Base-by-base conservation (phyloP, 2,329 filamentous ascomycete genomes). In the Pseudomassariella vexata region DNA sequence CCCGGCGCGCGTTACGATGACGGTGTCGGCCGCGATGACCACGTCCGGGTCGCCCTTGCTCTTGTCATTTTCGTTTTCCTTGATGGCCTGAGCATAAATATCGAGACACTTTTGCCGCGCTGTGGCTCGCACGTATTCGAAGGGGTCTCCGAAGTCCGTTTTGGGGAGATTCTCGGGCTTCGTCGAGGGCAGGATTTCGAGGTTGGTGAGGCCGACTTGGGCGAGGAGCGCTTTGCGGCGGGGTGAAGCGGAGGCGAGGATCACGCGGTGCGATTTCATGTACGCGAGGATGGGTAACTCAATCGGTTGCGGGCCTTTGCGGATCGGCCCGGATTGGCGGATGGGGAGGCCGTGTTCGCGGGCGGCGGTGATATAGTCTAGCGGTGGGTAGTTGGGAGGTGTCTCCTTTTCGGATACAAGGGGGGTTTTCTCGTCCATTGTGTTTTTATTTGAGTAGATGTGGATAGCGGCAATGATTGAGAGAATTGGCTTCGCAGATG, bases 111-210 rank as follows among this genome's bases (percentile, higher is more conserved):
- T 98, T 47, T 82, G 76, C 15, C 77, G 76, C 4, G 90, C 90
- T 2, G 92, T 98, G 36, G 81, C 78, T 10, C 89, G 70, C 14
- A 95, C 92, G 64, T 98, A 98, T 63, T 94, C 88, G 56, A 85
- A 84, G 1, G 92, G 86, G n/a, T n/a, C n/a, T 1, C 80, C 77
- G 37, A 90, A 73, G 3, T 62, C 56, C 6, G 64, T 57, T 58
- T 96, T 95, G 48, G 85, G 74, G 34, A 95, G 75, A 63, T 96
- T 74, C 64, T 98, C 92, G 32, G 85, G 82, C 43, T 85, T 80
- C 33, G 73, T 79, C 24, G 87, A 95, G 11, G 92, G 87, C 39
- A 82, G 72, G 50, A 95, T 76, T 60, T 96, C 89, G 52, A 95
- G 62, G 52, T 88, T 81, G 3, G 69, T 73, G 9, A 96, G 75